phyloP scores from a whole-genome alignment of 441 rosid genomes.

The Gossypium schwendimanii region DNA sequence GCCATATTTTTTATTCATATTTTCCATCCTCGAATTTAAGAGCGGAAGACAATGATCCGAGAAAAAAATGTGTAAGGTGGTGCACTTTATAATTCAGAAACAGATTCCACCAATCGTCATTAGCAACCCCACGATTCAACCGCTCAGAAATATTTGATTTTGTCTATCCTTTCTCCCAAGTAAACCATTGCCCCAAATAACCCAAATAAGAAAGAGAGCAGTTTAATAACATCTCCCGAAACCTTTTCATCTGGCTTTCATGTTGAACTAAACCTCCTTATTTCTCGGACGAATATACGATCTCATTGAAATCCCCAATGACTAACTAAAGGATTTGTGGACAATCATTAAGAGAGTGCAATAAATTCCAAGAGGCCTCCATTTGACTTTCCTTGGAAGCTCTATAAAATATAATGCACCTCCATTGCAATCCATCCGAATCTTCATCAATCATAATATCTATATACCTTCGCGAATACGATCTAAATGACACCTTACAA shows the following conservation, averaged over 20 bases:
- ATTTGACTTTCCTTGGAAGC: neutral
- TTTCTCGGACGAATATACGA: neutral
- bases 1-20: neutral
- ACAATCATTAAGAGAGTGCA: too few species aligned
- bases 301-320: neutral
- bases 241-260: neutral
- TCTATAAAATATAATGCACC: neutral
- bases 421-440: neutral
- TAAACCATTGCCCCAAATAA: neutral
- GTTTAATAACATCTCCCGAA: neutral
- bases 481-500: neutral
- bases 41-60: neutral
- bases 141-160: neutral
- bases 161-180: accelerated
- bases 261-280: neutral
- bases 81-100: neutral
- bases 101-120: neutral
- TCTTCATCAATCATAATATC: neutral
- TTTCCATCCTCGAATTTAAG: neutral
- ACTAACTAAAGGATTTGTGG: too few species aligned
- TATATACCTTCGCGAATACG: neutral
- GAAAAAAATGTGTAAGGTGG: neutral
- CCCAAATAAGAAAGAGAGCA: neutral
- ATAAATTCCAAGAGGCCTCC: too few species aligned
- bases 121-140: neutral